Evolutionary conservation across 2,329 filamentous ascomycete genomes (phyloP), one percentile per base, ranked within the genome.

Genomic region (Helotiales sp.): DNA sequence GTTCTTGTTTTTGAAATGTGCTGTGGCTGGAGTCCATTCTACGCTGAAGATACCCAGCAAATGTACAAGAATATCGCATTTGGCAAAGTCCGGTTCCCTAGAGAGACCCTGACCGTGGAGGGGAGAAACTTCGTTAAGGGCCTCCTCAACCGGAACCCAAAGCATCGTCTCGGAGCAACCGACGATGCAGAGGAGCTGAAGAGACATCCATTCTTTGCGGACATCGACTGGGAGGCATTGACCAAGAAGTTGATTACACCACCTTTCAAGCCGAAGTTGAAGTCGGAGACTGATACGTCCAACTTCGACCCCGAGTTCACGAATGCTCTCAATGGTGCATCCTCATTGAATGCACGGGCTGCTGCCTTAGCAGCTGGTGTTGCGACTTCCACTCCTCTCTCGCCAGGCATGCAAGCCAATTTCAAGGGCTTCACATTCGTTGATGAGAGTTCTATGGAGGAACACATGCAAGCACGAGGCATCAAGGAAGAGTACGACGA

Each of bases 61-160:
- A 99, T 99, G 96, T 99, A 99, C 84, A 99, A 99, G 85, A 99
- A 99, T 82, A 99, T 99, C 78, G 96, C 96, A 0, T 99, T 99
- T 77, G 96, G 96, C 78, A 99, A 99, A 79, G 96, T 99, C 66
- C 87, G 96, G 69, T 99, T 99, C 79, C 96, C 96, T 7, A 88
- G 94, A 72, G 96, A 99, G 79, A 97, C 96, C 1, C 83, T 99
- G 34, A 97, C 93, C 69, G 91, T 93, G 47, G 96, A 99, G 79
- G 96, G 96, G 67, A 89, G 96, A 67, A 98, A 97, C 80, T 99
- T 99, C 76, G 96, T 99, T 77, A 99, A 99, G 84, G 96, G 96
- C 22, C 83, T 99, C 69, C 87, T 99, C 64, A 99, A 99, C 82
- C 89, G 96, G 77, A 99, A 99, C 79, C 96, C 96, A 57, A 96